Conservation (phyloP, 192 early-diverging fungal genomes). For the Backusella westeae region DNA sequence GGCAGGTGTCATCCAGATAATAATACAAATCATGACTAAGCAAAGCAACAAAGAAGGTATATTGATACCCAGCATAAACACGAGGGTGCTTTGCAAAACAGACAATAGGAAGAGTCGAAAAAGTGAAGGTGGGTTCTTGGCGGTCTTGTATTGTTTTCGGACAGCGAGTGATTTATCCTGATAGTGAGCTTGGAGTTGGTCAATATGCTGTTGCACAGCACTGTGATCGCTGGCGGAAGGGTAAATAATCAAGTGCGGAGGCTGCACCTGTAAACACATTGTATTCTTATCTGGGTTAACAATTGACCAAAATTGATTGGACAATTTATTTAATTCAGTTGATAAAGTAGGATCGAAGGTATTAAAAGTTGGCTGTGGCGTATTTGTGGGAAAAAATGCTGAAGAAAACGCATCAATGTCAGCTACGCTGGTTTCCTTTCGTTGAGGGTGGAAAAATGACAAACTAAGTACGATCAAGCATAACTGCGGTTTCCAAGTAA, state of each 20-base stretch:
- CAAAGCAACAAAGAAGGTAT: conserved; percentile 26
- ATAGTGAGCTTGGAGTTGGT: neutral
- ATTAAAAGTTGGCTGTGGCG: neutral
- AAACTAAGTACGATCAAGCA: conserved; percentile 10
- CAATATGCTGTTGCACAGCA: neutral
- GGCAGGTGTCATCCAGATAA: conserved; percentile 28
- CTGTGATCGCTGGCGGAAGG: neutral
- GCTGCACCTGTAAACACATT: neutral
- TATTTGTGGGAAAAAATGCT: neutral
- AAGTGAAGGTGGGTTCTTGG: conserved; percentile 9
- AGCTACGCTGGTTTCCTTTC: neutral
- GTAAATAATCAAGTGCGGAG: neutral
- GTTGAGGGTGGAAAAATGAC: neutral
- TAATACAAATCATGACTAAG: conserved; percentile 19
- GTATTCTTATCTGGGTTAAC: conserved; percentile 11
- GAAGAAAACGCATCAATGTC: neutral
- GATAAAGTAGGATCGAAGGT: neutral
- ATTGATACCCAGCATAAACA: conserved; percentile 20
- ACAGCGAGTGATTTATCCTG: neutral
- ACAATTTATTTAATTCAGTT: conserved; percentile 5
- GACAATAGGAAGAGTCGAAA: conserved; percentile 1
- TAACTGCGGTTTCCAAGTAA: neutral
- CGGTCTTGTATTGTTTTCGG: neutral
- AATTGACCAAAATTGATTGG: conserved; percentile 6
- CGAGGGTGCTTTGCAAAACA: neutral